Evolutionary conservation across 225 moss, liverwort and hornwort genomes (phyloP).

Genomic region (Sphagnum tenellum): DNA sequence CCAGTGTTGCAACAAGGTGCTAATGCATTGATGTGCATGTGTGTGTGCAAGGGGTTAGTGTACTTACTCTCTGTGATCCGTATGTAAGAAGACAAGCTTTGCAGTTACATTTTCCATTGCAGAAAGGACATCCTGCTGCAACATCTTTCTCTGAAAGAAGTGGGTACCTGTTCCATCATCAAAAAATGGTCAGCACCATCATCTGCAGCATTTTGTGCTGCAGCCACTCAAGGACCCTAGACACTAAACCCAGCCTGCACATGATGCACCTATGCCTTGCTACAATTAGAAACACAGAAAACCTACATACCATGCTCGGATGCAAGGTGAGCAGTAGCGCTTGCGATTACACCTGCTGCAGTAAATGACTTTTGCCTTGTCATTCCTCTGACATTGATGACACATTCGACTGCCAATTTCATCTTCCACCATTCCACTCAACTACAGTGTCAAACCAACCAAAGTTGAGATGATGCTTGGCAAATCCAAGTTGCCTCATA

Average conservation of each 20-base stretch:
- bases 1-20: too few relatives aligned
- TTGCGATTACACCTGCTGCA: constrained; percentile 63
- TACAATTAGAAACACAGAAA: too few relatives aligned
- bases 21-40: too few relatives aligned
- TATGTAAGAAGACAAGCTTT: constrained; percentile 80
- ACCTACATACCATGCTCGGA: constrained; percentile 54
- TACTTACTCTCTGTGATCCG: constrained; percentile 40
- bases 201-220: too few relatives aligned
- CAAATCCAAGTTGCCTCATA: too few relatives aligned
- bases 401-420: constrained; percentile 46
- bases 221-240: too few relatives aligned
- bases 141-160: constrained; percentile 50
- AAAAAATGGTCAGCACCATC: too few relatives aligned
- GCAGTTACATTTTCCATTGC: constrained; percentile 91
- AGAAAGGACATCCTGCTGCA: constrained; percentile 63
- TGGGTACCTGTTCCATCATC: constrained; percentile 51
- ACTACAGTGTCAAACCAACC: too few relatives aligned
- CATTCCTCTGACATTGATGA: constrained; percentile 89
- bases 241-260: too few relatives aligned
- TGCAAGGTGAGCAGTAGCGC: constrained; percentile 81
- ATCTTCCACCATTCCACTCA: too few relatives aligned
- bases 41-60: neutral
- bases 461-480: too few relatives aligned
- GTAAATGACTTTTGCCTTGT: constrained; percentile 53
- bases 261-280: too few relatives aligned